phyloP scores from a whole-genome alignment of 176 grass and related monocot species.

The Rhynchospora tenuis region DNA sequence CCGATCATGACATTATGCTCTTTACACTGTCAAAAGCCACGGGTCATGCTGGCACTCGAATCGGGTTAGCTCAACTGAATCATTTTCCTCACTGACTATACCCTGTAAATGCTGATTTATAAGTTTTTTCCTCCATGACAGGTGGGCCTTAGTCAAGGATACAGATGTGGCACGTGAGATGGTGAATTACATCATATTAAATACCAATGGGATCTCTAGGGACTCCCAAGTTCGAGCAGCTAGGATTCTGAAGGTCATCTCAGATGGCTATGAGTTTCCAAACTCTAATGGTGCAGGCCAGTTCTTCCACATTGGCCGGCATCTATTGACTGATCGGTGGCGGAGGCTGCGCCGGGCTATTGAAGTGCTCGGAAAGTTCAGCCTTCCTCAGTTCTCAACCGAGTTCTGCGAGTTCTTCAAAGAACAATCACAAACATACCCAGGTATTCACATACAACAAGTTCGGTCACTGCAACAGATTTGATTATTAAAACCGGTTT shows the following conservation, averaged over 20 bases:
- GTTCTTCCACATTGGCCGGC: not conserved
- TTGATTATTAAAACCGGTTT: too few species aligned
- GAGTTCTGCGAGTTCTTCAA: not conserved
- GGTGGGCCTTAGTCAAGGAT: slow-evolving; percentile 82
- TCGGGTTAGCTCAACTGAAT: too few species aligned
- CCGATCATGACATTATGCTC: too few species aligned
- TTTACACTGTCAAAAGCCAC: too few species aligned
- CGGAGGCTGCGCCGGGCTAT: not conserved
- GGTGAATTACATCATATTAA: slow-evolving; percentile 71
- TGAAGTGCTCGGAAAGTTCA: not conserved
- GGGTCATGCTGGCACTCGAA: too few species aligned
- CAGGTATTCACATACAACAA: not conserved
- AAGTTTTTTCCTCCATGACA: too few species aligned
- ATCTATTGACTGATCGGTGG: not conserved
- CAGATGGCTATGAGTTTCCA: slow-evolving; percentile 32
- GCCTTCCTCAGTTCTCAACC: not conserved
- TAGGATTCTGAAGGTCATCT: slow-evolving; percentile 26
- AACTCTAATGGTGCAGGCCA: not conserved
- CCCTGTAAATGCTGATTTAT: too few species aligned
- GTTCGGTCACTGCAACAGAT: too few species aligned
- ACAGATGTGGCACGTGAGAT: slow-evolving; percentile 42
- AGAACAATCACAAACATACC: not conserved
- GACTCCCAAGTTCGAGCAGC: slow-evolving; percentile 73
- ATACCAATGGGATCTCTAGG: slow-evolving; percentile 77
- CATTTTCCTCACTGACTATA: slow-evolving; percentile 34